These are phyloP conservation scores for Penstemon davidsonii DNA, from an alignment of 257 asterid species.

Conservation along the genomic window DNA sequence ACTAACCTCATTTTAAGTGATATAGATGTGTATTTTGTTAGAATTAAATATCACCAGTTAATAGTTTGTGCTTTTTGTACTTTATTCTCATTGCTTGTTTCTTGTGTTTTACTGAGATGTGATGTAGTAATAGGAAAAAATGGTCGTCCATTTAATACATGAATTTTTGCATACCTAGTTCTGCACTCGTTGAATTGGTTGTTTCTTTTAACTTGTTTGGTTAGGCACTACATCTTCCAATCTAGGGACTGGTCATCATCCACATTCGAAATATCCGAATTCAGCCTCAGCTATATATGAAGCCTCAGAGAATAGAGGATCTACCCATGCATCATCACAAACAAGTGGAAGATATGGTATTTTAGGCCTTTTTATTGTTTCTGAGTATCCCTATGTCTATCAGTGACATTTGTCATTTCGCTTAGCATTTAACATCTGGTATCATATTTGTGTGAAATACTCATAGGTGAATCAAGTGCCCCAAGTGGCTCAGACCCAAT, in stretches of 20 bases:
- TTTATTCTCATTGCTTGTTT: background rate
- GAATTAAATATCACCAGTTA: background rate
- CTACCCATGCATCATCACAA: constrained; percentile 38
- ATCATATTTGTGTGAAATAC: constrained; percentile 24
- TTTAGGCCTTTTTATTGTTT: constrained; percentile 6
- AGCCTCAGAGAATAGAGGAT: constrained; percentile 44
- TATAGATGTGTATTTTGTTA: too few relatives aligned
- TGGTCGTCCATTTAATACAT: background rate
- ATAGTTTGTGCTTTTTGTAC: background rate
- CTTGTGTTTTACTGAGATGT: background rate
- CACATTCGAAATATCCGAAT: constrained; percentile 57
- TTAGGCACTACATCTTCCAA: constrained; percentile 35
- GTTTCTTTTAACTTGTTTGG: constrained; percentile 25
- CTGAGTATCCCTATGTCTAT: background rate
- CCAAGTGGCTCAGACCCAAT: constrained; percentile 69
- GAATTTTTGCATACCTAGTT: constrained; percentile 1
- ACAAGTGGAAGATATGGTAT: constrained; percentile 54
- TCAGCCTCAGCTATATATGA: constrained; percentile 75
- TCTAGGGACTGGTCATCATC: constrained; percentile 40
- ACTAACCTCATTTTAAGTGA: too few relatives aligned
- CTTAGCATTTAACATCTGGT: constrained; percentile 14
- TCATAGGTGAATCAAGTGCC: constrained; percentile 54
- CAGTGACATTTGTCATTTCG: background rate
- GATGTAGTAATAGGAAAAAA: too few relatives aligned
- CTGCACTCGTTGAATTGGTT: constrained; percentile 1